Evolutionary conservation across 2,329 filamentous ascomycete genomes (phyloP).

Genomic region (Amauroascus verrucosus): DNA sequence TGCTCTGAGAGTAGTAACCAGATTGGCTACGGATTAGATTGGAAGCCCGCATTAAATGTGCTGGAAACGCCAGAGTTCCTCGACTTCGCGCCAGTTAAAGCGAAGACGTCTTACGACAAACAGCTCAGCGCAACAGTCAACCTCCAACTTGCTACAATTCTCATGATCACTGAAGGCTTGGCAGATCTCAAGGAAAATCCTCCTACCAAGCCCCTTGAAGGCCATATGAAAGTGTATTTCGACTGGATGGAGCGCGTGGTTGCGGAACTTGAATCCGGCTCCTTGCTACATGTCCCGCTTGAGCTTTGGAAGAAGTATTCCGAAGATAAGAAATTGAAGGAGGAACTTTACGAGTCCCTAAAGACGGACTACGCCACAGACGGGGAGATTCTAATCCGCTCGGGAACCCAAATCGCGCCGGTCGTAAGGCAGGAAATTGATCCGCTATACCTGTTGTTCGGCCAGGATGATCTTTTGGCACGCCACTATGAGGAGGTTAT

Average conservation of each 20-base stretch:
- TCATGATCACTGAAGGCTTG: constrained; percentile 26
- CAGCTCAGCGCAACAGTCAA: not conserved
- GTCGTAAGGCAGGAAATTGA: constrained; percentile 23
- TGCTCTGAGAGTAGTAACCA: not conserved
- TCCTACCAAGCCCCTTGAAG: constrained; percentile 18
- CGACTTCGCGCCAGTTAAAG: not conserved
- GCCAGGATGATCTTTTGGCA: constrained; percentile 23
- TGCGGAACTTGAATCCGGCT: constrained; percentile 16
- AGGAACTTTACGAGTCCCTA: constrained; percentile 18
- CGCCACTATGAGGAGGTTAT: constrained; percentile 6
- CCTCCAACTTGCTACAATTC: constrained; percentile 24
- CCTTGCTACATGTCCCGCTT: constrained; percentile 21
- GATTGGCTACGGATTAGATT: constrained; percentile 3
- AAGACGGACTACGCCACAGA: constrained; percentile 17
- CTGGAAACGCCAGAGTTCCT: constrained; percentile 1
- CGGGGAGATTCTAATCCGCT: constrained; percentile 25
- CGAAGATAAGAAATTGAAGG: constrained; percentile 19
- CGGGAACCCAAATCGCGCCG: constrained; percentile 24
- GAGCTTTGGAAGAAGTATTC: constrained; percentile 18
- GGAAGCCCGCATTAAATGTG: constrained; percentile 1
- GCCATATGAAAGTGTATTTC: constrained; percentile 23
- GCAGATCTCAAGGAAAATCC: constrained; percentile 15
- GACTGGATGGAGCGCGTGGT: constrained; percentile 24
- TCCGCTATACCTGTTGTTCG: constrained; percentile 27
- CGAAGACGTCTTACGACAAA: not conserved